Evolutionary conservation across 176 grass and related monocot genomes (phyloP).

Genomic region (Alopecurus myosuroides): DNA sequence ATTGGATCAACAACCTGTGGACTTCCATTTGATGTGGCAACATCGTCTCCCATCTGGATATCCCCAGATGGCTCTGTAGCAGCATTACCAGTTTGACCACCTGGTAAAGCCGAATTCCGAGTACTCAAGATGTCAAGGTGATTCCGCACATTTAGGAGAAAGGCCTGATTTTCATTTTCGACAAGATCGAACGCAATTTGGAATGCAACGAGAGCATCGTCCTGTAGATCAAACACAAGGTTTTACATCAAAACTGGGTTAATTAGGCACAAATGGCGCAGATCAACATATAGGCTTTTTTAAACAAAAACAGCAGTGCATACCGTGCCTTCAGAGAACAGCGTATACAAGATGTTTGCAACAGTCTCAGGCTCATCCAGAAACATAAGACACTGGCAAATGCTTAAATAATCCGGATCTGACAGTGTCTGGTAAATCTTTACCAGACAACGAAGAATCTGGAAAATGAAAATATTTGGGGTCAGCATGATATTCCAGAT

Average conservation of each 20-base stretch:
- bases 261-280: not conserved
- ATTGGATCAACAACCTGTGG: slow-evolving; percentile 52
- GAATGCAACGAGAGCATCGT: slow-evolving; percentile 82
- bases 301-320: not conserved
- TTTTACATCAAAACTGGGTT: not conserved
- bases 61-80: slow-evolving; percentile 50
- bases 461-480: slow-evolving; percentile 9
- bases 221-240: slow-evolving; percentile 52
- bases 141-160: slow-evolving; percentile 76
- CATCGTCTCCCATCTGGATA: slow-evolving; percentile 77
- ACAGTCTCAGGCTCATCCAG: slow-evolving; percentile 77
- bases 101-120: slow-evolving; percentile 12
- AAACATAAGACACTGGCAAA: slow-evolving; percentile 97
- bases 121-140: slow-evolving; percentile 21
- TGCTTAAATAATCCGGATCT: slow-evolving; percentile 86
- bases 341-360: slow-evolving; percentile 73
- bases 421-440: slow-evolving; percentile 84
- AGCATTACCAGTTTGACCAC: slow-evolving; percentile 40
- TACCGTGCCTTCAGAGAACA: slow-evolving; percentile 81
- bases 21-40: slow-evolving; percentile 47
- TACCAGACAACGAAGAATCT: slow-evolving; percentile 88
- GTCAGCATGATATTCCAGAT: not conserved
- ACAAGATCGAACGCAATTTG: slow-evolving; percentile 97
- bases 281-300: not conserved
- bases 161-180: slow-evolving; percentile 99